Conservation (phyloP, 2,329 filamentous ascomycete genomes). For the Boeremia exigua region DNA sequence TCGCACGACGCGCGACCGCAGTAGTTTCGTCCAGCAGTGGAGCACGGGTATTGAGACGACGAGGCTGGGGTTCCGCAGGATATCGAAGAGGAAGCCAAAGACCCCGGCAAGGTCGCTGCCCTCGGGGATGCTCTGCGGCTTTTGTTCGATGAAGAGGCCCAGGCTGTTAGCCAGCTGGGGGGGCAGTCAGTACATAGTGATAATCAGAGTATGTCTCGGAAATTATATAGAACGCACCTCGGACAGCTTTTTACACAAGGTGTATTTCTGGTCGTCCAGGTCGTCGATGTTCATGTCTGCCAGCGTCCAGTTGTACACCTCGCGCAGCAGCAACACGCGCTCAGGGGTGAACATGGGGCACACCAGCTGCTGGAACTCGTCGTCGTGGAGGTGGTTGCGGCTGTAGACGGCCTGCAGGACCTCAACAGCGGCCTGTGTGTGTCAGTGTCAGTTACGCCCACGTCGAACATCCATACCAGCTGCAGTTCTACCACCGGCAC, state of each 20-base stretch:
- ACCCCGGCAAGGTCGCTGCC: slow-evolving; percentile 74
- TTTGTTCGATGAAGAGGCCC: slow-evolving; percentile 82
- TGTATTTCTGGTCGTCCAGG: slow-evolving; percentile 89
- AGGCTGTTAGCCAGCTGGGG: slow-evolving; percentile 80
- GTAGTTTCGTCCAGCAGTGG: slow-evolving; percentile 84
- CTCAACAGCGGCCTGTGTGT: slow-evolving; percentile 66
- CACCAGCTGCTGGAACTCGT: slow-evolving; percentile 79
- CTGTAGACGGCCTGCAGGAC: slow-evolving; percentile 83
- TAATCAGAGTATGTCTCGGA: too few species aligned
- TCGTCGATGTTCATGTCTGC: slow-evolving; percentile 80
- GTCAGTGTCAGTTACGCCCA: slow-evolving; percentile 23
- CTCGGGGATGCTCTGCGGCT: slow-evolving; percentile 69
- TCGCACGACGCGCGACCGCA: slow-evolving; percentile 74
- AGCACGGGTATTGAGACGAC: slow-evolving; percentile 92
- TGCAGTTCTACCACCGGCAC: slow-evolving; percentile 45
- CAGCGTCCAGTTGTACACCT: slow-evolving; percentile 79
- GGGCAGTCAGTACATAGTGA: slow-evolving; percentile 28
- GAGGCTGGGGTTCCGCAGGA: slow-evolving; percentile 84
- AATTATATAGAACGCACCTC: too few species aligned
- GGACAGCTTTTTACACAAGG: slow-evolving; percentile 89
- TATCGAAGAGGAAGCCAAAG: slow-evolving; percentile 76
- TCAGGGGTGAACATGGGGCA: slow-evolving; percentile 78
- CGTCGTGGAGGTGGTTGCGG: slow-evolving; percentile 73
- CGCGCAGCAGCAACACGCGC: slow-evolving; percentile 73
- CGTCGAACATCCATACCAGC: slow-evolving; percentile 31